Evolutionary conservation across 2,329 filamentous ascomycete species (phyloP), one percentile per base, ranked within the genome.

Genomic region (Xylariaceae sp.): DNA sequence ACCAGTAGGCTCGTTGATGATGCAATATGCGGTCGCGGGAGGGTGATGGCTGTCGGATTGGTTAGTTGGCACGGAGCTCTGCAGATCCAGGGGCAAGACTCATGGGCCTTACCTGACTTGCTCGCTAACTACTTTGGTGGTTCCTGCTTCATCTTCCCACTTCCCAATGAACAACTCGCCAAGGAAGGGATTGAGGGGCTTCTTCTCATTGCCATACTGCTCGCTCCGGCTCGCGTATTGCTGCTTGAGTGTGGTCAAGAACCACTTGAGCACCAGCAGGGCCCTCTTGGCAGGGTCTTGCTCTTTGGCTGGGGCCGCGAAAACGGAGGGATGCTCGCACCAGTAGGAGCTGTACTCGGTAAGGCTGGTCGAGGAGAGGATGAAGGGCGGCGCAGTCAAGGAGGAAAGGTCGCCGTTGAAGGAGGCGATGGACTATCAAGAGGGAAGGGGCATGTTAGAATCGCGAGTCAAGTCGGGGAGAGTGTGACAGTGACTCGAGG

Each of bases 121-220:
- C 49, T 72, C 68, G 19, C 67, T 57, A 29, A 51, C 33, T 36
- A 57, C 32, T 29, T 51, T 44, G 10, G 53, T 57, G 12, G 45
- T 54, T 35, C 53, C 53, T 19, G 51, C 52, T 8, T 38, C 46
- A 13, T 57, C 55, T 26, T 56, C 48, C 43, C 54, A 55, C 27
- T 54, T 52, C 2, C 45, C 49, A 8, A 72, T 42, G 42, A 71
- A 72, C 1, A 71, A 38, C 48, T 72, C 68, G 12, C 68, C 68
- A 0, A 72, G 53, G 32, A 72, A 72, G 5, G 68, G 67, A 37
- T 72, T 72, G 5, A 72, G 58, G 2, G 68, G 68, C 43, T 72
- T 72, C 50, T 68, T 68, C 51, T 70, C 68, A 39, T 65, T 68
- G 22, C 64, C 57, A 19, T 55, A 57, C 6, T 66, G 62, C 19